These are phyloP conservation scores for Vigna nakashimae DNA, from an alignment of 306 rosid species.

Conservation along the genomic window DNA sequence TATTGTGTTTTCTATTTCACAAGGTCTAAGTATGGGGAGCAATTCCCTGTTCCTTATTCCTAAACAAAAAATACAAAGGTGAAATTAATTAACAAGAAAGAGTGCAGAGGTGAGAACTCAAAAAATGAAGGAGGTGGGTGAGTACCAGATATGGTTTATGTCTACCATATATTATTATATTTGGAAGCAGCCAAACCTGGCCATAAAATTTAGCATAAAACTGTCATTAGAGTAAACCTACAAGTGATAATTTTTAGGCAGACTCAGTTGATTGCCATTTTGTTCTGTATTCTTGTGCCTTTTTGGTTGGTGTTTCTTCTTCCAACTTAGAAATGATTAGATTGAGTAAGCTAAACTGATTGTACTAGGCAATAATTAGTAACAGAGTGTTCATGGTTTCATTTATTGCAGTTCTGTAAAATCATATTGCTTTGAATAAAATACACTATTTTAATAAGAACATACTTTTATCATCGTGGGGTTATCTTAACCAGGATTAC, in stretches of 20 bases:
- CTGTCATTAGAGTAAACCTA: slow-evolving; percentile 1
- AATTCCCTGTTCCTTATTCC: background rate
- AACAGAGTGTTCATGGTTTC: background rate
- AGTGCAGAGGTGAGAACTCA: background rate
- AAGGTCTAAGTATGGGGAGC: background rate
- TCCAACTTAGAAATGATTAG: slow-evolving; percentile 25
- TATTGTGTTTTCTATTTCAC: background rate
- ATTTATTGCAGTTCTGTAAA: slow-evolving; percentile 19
- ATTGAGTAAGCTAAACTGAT: slow-evolving; percentile 18
- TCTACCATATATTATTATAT: background rate
- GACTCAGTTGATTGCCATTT: background rate
- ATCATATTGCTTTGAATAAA: slow-evolving; percentile 30
- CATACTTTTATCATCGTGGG: slow-evolving; percentile 30
- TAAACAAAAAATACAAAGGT: background rate
- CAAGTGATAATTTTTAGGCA: background rate
- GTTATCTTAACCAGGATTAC: slow-evolving; percentile 74
- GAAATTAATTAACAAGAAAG: background rate
- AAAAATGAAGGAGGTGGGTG: background rate
- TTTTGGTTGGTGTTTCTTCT: background rate
- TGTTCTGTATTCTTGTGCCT: background rate
- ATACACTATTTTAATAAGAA: slow-evolving; percentile 37
- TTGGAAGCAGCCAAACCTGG: background rate
- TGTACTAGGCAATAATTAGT: slow-evolving; percentile 32
- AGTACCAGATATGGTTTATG: slow-evolving; percentile 1
- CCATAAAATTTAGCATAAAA: background rate